phyloP scores from a whole-genome alignment of 2,329 filamentous ascomycete genomes.

The Trichophyton rubrum region DNA sequence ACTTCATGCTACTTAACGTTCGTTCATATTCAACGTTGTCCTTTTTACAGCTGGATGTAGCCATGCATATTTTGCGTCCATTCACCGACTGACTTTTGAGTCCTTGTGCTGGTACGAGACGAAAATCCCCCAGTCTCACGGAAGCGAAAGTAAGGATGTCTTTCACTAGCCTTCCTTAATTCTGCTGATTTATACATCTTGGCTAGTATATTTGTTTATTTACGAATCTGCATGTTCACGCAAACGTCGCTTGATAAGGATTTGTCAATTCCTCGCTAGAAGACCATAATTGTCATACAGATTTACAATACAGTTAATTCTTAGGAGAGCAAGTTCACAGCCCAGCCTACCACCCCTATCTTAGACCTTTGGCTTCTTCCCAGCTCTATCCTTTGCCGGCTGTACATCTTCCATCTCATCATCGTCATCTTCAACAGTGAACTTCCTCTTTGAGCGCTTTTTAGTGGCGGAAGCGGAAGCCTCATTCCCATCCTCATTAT shows the following conservation, averaged over 20 bases:
- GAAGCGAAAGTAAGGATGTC: neutral
- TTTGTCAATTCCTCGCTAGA: neutral
- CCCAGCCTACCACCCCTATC: too few species aligned
- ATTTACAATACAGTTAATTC: neutral
- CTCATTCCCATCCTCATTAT: neutral
- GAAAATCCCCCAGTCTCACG: neutral
- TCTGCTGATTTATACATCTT: neutral
- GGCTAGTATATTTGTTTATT: neutral
- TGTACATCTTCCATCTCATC: conserved; percentile 6
- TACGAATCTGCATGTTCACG: neutral
- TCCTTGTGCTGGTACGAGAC: neutral
- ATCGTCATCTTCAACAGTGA: conserved; percentile 10
- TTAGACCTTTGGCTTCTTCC: conserved; percentile 6
- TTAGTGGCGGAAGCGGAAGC: neutral
- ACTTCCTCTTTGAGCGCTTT: neutral
- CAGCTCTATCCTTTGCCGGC: neutral
- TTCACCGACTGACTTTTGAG: too few species aligned
- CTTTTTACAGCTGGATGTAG: too few species aligned
- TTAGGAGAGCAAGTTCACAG: neutral
- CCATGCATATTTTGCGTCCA: too few species aligned
- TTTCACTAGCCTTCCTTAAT: neutral
- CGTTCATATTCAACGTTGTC: neutral
- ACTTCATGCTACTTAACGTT: neutral
- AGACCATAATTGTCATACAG: neutral
- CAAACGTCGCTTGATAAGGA: neutral